Percentiles rank a stretch among this genome's conserved stretches.
These are phyloP conservation scores for Verticillium alfalfae DNA, from an alignment of 2,329 filamentous ascomycete genomes.

Conservation along the genomic window DNA sequence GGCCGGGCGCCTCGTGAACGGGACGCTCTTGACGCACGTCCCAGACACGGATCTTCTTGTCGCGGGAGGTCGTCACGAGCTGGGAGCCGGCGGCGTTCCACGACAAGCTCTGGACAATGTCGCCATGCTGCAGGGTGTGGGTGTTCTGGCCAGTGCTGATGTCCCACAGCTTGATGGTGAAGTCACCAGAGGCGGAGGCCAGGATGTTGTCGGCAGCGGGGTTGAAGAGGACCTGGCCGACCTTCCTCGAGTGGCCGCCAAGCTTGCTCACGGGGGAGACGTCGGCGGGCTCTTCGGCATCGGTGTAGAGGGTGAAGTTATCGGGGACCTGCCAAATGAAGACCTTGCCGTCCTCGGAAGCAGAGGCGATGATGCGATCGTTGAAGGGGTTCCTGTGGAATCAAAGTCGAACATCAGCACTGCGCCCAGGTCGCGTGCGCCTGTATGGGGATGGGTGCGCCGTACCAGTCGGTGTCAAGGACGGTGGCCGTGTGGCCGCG, in stretches of 20 bases:
- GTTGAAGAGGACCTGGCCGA: constrained; percentile 97
- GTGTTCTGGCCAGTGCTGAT: constrained; percentile 70
- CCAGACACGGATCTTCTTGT: constrained; percentile 98
- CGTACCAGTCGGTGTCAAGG: constrained; percentile 93
- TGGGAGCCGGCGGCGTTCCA: constrained; percentile 89
- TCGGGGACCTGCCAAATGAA: constrained; percentile 95
- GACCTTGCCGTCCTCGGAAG: constrained; percentile 94
- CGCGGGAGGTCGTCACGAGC: constrained; percentile 86
- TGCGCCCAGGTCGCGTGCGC: background rate
- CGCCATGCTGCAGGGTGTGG: constrained; percentile 75
- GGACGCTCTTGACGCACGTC: constrained; percentile 90
- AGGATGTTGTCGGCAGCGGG: constrained; percentile 92
- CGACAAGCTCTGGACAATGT: constrained; percentile 91
- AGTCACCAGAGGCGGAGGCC: constrained; percentile 90
- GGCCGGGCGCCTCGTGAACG: constrained; percentile 77
- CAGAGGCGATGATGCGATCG: constrained; percentile 86
- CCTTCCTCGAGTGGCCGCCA: constrained; percentile 86
- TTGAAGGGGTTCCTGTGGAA: constrained; percentile 84
- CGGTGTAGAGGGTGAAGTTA: constrained; percentile 76
- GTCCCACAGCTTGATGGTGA: constrained; percentile 95
- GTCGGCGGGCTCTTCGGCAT: constrained; percentile 78
- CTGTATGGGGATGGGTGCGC: constrained; percentile 6
- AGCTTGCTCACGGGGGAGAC: constrained; percentile 78
- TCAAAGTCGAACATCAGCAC: constrained; percentile 17
- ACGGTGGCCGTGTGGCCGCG: constrained; percentile 93